Percentiles rank a stretch among this genome's conserved stretches.
phyloP scores from a whole-genome alignment of 2,329 filamentous ascomycete species.

The Aspergillus ochraceoroseus region DNA sequence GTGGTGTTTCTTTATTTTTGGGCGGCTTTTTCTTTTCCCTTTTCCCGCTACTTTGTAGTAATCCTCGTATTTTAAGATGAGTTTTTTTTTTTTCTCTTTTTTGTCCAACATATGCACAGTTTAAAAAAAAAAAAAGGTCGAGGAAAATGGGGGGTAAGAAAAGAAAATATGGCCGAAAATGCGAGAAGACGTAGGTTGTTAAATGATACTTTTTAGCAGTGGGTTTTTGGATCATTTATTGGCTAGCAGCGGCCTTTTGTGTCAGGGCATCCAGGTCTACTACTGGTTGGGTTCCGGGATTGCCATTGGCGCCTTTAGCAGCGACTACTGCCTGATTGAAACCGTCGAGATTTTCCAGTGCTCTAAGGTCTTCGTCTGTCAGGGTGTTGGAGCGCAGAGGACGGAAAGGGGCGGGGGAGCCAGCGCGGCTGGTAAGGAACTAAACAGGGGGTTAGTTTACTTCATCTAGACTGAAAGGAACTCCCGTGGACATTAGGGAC shows the following conservation, averaged over 20 bases:
- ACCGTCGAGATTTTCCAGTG: conserved; percentile 39
- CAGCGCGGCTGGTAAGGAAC: conserved; percentile 68
- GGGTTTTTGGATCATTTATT: conserved; percentile 17
- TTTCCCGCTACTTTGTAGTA: neutral
- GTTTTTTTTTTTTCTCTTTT: too few species aligned
- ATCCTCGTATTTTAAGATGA: too few species aligned
- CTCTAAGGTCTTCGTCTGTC: conserved; percentile 43
- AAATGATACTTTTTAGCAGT: neutral
- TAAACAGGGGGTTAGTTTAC: conserved; percentile 33
- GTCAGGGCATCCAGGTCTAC: conserved; percentile 40
- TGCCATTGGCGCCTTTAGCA: conserved; percentile 22
- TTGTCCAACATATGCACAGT: too few species aligned
- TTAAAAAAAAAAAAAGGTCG: too few species aligned
- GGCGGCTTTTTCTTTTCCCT: neutral
- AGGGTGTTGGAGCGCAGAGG: conserved; percentile 53
- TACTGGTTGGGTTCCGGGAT: conserved; percentile 23
- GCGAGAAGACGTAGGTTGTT: too few species aligned
- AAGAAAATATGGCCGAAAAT: too few species aligned
- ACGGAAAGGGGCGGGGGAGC: conserved; percentile 62
- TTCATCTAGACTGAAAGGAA: too few species aligned
- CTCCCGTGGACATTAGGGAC: neutral
- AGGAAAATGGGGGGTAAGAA: too few species aligned
- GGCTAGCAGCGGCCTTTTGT: conserved; percentile 34
- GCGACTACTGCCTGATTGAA: conserved; percentile 19
- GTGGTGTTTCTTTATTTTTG: too few species aligned